A percentile compares a stretch with the other conserved stretches of the same genome.
phyloP scores from a whole-genome alignment of 331 rosid species.

The Dryas integrifolia region DNA sequence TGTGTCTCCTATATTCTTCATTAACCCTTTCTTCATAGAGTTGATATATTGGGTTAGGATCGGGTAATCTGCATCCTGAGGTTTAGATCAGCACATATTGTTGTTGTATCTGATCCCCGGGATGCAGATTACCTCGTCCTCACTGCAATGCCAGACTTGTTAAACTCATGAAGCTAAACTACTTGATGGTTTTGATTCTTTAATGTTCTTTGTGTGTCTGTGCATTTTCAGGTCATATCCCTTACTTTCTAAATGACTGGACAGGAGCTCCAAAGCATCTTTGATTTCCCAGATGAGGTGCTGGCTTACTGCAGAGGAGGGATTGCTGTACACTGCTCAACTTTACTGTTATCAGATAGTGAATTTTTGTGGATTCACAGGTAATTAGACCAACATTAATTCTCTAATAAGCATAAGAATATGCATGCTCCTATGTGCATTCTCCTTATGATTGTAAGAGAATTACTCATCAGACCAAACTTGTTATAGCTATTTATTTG shows the following conservation, averaged over 20 bases:
- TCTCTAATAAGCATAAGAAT: neutral
- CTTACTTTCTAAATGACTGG: neutral
- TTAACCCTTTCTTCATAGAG: slow-evolving; percentile 15
- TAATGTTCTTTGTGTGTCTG: neutral
- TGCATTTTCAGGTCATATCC: slow-evolving; percentile 20
- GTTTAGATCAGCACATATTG: slow-evolving; percentile 33
- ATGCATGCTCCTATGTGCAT: neutral
- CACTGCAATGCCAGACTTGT: slow-evolving; percentile 32
- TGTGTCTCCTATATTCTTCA: neutral
- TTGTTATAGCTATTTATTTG: neutral
- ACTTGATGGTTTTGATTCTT: slow-evolving; percentile 8
- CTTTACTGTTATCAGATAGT: neutral
- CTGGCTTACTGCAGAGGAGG: neutral
- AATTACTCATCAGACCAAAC: neutral
- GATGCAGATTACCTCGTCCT: slow-evolving; percentile 60
- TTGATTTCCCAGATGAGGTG: neutral
- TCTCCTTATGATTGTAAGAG: neutral
- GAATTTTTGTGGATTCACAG: neutral
- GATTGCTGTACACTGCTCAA: slow-evolving; percentile 2
- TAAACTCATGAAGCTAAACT: slow-evolving; percentile 12
- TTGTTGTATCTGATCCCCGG: slow-evolving; percentile 45
- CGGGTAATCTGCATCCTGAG: slow-evolving; percentile 78
- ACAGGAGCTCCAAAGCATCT: neutral
- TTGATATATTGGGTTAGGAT: slow-evolving; percentile 52
- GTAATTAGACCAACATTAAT: neutral